phyloP scores from a whole-genome alignment of 192 early-diverging fungal species.

The Dissophora globulifera region DNA sequence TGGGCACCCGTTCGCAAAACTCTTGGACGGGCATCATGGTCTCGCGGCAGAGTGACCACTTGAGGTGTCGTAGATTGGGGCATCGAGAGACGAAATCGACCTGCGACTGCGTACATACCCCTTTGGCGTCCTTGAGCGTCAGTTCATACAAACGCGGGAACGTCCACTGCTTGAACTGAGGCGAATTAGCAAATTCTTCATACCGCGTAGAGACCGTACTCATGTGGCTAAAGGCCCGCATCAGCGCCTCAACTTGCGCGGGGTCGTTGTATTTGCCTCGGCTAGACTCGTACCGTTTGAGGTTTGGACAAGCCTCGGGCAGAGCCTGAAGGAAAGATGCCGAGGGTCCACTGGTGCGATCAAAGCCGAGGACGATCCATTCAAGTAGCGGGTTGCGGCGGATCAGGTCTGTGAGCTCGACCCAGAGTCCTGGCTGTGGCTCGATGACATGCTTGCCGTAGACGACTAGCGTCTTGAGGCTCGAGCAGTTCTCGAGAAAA shows the following conservation, averaged over 20 bases:
- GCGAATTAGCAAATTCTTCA: slow-evolving; percentile 16
- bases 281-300: slow-evolving; percentile 40
- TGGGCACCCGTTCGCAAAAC: slow-evolving; percentile 28
- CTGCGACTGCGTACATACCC: slow-evolving; percentile 14
- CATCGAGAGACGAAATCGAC: slow-evolving; percentile 35
- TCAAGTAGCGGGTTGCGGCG: slow-evolving; percentile 23
- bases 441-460: slow-evolving; percentile 4
- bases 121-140: slow-evolving; percentile 26
- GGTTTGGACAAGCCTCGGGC: slow-evolving; percentile 21
- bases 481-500: slow-evolving; percentile 19
- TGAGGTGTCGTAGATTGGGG: slow-evolving; percentile 23
- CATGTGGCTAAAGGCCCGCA: slow-evolving; percentile 3
- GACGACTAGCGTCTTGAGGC: slow-evolving; percentile 18
- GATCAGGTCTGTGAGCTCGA: slow-evolving; percentile 14
- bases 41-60: slow-evolving; percentile 23
- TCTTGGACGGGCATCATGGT: slow-evolving; percentile 17
- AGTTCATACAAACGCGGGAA: slow-evolving; percentile 28
- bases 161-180: neutral
- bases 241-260: slow-evolving; percentile 26
- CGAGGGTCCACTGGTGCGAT: slow-evolving; percentile 13
- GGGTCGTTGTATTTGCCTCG: slow-evolving; percentile 22
- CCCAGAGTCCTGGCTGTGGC: slow-evolving; percentile 13
- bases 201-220: slow-evolving; percentile 1
- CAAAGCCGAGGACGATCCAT: slow-evolving; percentile 32
- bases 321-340: slow-evolving; percentile 17